These are phyloP conservation scores for Salvia hispanica DNA, from an alignment of 257 asterid genomes.

Conservation along the genomic window DNA sequence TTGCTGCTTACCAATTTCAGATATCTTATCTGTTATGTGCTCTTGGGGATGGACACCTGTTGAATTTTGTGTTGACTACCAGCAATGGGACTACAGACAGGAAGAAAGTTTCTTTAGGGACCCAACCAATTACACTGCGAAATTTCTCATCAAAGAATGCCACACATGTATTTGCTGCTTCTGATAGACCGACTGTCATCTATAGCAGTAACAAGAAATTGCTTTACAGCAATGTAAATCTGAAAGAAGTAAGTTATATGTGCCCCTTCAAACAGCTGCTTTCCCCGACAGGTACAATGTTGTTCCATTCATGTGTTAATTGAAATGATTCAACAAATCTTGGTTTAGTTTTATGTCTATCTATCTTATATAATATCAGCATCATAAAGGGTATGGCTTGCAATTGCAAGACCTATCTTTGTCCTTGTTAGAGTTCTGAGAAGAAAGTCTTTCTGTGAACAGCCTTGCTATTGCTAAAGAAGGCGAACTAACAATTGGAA, in stretches of 20 bases:
- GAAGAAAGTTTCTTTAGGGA: constrained; percentile 96
- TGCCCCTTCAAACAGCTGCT: constrained; percentile 99
- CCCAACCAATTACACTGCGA: constrained; percentile 93
- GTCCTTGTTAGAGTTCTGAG: constrained; percentile 21
- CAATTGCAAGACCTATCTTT: background rate
- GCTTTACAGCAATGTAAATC: constrained; percentile 94
- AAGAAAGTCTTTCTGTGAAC: constrained; percentile 34
- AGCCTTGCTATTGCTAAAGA: constrained; percentile 97
- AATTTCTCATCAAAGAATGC: constrained; percentile 94
- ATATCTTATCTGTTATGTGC: constrained; percentile 95
- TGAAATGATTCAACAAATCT: no score
- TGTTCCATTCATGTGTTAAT: no score
- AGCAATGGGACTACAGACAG: constrained; percentile 85
- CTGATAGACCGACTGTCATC: constrained; percentile 94
- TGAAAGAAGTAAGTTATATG: constrained; percentile 94
- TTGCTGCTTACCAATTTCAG: constrained; percentile 51
- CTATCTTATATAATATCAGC: background rate
- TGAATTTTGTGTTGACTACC: constrained; percentile 82
- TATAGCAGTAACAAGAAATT: constrained; percentile 98
- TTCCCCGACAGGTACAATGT: constrained; percentile 87
- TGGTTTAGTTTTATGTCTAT: no score
- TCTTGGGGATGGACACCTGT: constrained; percentile 97
- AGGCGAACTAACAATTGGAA: constrained; percentile 96
- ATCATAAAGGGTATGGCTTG: background rate
- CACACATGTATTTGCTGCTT: constrained; percentile 97